These are phyloP conservation scores for Globisporangium paroecandrum DNA, from an alignment of 352 stramenopile species.

Conservation along the genomic window DNA sequence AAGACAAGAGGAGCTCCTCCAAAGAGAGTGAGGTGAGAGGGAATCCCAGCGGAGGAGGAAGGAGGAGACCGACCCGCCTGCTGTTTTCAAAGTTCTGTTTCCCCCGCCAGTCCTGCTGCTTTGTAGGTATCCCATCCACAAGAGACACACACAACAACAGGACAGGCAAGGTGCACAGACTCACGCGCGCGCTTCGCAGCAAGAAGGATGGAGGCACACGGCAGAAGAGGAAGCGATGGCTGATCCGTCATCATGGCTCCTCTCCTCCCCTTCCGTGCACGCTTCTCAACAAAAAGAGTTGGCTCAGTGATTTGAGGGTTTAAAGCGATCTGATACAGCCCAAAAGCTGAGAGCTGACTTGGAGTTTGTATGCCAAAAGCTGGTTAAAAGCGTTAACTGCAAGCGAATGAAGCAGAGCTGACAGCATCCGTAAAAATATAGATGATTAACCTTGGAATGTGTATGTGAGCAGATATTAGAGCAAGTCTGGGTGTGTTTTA, in stretches of 20 bases:
- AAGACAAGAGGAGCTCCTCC: neutral
- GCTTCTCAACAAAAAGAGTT: neutral
- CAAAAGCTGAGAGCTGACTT: neutral
- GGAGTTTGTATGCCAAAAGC: neutral
- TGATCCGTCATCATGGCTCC: neutral
- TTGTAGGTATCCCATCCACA: neutral
- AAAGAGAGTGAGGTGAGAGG: neutral
- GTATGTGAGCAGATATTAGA: neutral
- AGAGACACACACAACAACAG: conserved; percentile 2
- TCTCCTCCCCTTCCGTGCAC: neutral
- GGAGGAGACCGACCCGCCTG: neutral
- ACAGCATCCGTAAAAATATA: neutral
- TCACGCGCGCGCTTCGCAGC: neutral
- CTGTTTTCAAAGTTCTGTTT: conserved; percentile 9
- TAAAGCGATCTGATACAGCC: neutral
- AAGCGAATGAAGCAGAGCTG: neutral
- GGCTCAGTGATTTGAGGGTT: neutral
- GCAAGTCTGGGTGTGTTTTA: neutral
- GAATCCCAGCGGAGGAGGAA: neutral
- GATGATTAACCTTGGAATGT: neutral
- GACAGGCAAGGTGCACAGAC: neutral
- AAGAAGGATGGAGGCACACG: neutral
- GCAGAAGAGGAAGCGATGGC: neutral
- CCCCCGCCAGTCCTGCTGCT: neutral
- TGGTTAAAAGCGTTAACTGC: neutral